Percentiles rank a stretch among this genome's conserved stretches.
Evolutionary conservation across 148 eudicot genomes (phyloP).

Genomic region (Simmondsia chinensis): DNA sequence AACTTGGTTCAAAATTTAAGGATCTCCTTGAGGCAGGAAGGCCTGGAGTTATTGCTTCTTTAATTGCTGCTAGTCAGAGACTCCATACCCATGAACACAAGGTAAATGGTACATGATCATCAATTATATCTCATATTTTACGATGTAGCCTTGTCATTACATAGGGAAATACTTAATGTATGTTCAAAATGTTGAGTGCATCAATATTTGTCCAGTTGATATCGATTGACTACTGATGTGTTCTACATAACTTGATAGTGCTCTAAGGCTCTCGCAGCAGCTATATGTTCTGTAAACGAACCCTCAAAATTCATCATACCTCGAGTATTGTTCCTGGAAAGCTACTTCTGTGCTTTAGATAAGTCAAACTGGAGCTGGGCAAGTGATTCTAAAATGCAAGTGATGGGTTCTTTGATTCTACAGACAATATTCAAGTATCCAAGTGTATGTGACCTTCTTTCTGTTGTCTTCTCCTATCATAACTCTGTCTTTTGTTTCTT

Average conservation of each 20-base stretch:
- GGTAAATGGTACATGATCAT: conserved; percentile 26
- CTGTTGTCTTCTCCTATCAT: conserved; percentile 2
- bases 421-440: conserved; percentile 73
- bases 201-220: too few species aligned
- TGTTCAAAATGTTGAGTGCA: too few species aligned
- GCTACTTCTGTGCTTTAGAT: conserved; percentile 44
- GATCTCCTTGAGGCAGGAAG: conserved; percentile 61
- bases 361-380: conserved; percentile 80
- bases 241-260: too few species aligned
- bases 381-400: conserved; percentile 56
- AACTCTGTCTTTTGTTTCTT: background rate
- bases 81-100: conserved; percentile 57
- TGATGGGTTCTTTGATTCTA: conserved; percentile 80
- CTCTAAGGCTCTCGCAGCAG: conserved; percentile 75
- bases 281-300: conserved; percentile 50
- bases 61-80: conserved; percentile 73
- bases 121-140: background rate
- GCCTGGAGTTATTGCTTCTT: conserved; percentile 82
- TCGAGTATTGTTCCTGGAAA: conserved; percentile 65
- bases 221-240: too few species aligned
- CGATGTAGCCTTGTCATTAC: background rate
- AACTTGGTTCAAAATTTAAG: conserved; percentile 64
- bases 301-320: conserved; percentile 55
- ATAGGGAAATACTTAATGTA: too few species aligned
- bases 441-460: conserved; percentile 45